Conservation (phyloP, 306 rosid genomes). For the Datisca glomerata region DNA sequence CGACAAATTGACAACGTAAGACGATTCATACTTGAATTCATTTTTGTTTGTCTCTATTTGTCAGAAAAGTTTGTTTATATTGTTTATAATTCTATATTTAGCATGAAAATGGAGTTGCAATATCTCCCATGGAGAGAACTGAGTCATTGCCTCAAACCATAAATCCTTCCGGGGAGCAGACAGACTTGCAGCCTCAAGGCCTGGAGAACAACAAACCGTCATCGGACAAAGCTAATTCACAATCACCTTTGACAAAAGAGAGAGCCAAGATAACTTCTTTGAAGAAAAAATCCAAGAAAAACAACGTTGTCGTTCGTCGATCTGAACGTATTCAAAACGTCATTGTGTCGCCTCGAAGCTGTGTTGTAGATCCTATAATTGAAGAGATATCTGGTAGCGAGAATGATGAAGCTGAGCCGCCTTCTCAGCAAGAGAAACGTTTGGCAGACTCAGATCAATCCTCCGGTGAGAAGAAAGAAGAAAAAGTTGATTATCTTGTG, state of each 20-base stretch:
- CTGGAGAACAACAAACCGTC: slow-evolving; percentile 1
- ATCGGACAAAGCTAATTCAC: slow-evolving; percentile 3
- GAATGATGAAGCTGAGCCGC: slow-evolving; percentile 29
- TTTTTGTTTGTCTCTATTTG: not conserved
- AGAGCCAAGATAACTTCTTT: slow-evolving; percentile 2
- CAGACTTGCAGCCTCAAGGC: not conserved
- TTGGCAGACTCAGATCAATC: slow-evolving; percentile 11
- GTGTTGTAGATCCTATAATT: slow-evolving; percentile 10
- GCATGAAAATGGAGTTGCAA: slow-evolving; percentile 3
- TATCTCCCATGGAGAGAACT: slow-evolving; percentile 4
- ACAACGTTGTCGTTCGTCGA: slow-evolving; percentile 24
- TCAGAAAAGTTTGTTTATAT: not conserved
- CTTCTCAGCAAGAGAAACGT: slow-evolving; percentile 16
- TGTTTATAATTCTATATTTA: not conserved
- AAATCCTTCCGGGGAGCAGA: not conserved
- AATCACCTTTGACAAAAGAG: slow-evolving; percentile 14
- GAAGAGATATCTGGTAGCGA: slow-evolving; percentile 19
- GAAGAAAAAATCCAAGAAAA: slow-evolving; percentile 14
- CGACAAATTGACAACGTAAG: not conserved
- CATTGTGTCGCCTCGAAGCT: not conserved
- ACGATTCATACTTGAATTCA: too few relatives aligned
- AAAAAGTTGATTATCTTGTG: slow-evolving; percentile 28
- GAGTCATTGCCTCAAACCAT: not conserved
- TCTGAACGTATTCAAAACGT: slow-evolving; percentile 36
- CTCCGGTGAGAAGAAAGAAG: slow-evolving; percentile 17